Base-by-base conservation (phyloP, 2,329 filamentous ascomycete genomes). In the Nannizziopsis barbatae region DNA sequence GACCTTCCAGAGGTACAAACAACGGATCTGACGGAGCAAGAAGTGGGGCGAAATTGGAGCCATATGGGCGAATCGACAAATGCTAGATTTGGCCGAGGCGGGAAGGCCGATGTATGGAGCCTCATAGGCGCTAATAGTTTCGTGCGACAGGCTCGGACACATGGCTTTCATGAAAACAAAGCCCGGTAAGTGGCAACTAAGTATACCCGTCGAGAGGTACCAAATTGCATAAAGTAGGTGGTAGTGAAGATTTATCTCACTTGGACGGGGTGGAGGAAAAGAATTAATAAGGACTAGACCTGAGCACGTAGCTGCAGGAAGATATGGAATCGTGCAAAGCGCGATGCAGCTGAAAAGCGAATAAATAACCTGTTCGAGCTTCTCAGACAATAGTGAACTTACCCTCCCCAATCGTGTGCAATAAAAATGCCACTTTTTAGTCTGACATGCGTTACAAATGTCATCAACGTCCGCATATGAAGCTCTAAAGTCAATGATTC, bases 391-490 rank as follows among this genome's bases (percentile, higher is more conserved):
- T 20, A 20, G 14, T 17, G 3, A 38, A 40, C 38, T 40, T 40
- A 40, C 38, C 38, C 38, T 17, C 38, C 38, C 38, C 38, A 40
- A 40, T 40, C 38, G 12, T 40, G 38, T 20, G 15, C 38, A 40
- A 40, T 20, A 15, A 40, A 17, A 22, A 20, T 20, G 38, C 17
- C 38, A 15, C 32, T 35, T 27, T 30, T 43, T 3, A 43, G 41
- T 20, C 32, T 35, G 41, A 43, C 41, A 8, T 43, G 41, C 8
- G 30, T 27, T 12, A 35, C 41, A 15, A 43, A 32, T n/a, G 27
- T 11, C 41, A 43, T 35, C 11, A 40, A 40, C 17, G 38, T 40
- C 38, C 38, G 38, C 38, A 40, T 18, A 20, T 40, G 38, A 11
- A 40, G 38, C 38, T 40, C 38, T 6, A 40, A 18, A 20, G 38